phyloP scores from a whole-genome alignment of 176 grass and related monocot species.

The Dactylis glomerata region DNA sequence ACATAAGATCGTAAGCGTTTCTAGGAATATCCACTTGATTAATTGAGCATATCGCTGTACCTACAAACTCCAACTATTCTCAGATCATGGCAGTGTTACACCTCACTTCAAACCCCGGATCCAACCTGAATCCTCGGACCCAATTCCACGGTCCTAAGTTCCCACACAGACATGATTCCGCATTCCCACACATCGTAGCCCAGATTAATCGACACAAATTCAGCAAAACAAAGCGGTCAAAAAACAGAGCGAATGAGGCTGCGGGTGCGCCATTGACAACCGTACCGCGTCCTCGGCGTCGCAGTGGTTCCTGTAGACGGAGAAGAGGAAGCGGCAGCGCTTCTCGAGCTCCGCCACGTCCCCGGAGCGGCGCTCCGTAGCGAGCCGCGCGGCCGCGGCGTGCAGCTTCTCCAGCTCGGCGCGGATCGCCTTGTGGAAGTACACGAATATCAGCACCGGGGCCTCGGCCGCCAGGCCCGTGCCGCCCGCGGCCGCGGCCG shows the following conservation, averaged over 20 bases:
- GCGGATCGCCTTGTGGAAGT: slow-evolving; percentile 95
- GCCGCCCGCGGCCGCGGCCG: not conserved
- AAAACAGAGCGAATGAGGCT: not conserved
- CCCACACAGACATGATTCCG: not conserved
- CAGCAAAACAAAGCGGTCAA: not conserved
- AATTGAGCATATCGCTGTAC: not conserved
- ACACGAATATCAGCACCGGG: slow-evolving; percentile 75
- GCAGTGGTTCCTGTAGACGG: slow-evolving; percentile 81
- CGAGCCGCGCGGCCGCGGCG: slow-evolving; percentile 54
- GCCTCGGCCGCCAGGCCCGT: slow-evolving; percentile 39
- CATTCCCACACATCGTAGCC: not conserved
- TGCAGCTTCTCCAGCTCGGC: slow-evolving; percentile 69
- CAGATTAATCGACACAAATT: not conserved
- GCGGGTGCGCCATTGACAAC: not conserved
- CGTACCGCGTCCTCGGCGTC: slow-evolving; percentile 85
- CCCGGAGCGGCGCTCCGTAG: slow-evolving; percentile 39
- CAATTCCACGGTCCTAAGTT: not conserved
- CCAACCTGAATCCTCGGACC: not conserved
- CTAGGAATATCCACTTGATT: not conserved
- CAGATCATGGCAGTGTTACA: not conserved
- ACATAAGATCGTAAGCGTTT: not conserved
- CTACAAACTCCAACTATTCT: not conserved
- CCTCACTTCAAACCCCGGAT: not conserved
- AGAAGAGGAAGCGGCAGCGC: slow-evolving; percentile 63
- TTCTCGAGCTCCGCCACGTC: slow-evolving; percentile 29